phyloP scores from a whole-genome alignment of 2,329 filamentous ascomycete species.

The Pseudogymnoascus sp. region DNA sequence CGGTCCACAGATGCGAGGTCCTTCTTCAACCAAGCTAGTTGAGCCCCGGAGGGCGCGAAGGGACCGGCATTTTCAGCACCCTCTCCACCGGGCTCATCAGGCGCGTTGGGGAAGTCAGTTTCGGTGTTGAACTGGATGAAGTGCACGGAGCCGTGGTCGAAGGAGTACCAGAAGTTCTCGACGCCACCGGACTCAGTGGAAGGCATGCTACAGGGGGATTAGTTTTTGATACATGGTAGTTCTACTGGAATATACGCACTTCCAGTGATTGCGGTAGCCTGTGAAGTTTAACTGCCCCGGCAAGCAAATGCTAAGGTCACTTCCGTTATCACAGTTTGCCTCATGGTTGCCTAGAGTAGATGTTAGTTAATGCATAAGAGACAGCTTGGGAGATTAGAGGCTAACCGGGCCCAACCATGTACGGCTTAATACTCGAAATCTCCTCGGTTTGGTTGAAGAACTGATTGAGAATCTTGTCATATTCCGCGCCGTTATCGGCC shows the following conservation, averaged over 20 bases:
- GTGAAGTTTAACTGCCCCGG: slow-evolving; percentile 51
- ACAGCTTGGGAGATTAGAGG: neutral
- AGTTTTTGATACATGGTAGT: slow-evolving; percentile 13
- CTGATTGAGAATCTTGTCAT: slow-evolving; percentile 45
- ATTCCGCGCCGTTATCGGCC: slow-evolving; percentile 20
- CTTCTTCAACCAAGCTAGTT: slow-evolving; percentile 33
- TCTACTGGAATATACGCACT: slow-evolving; percentile 21
- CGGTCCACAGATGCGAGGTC: slow-evolving; percentile 22
- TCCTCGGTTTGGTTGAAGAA: slow-evolving; percentile 48
- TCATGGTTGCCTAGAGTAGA: slow-evolving; percentile 50
- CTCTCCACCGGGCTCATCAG: slow-evolving; percentile 29
- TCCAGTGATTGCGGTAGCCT: slow-evolving; percentile 31
- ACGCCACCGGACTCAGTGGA: slow-evolving; percentile 37
- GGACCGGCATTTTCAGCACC: slow-evolving; percentile 39
- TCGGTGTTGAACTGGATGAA: slow-evolving; percentile 40
- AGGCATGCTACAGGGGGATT: slow-evolving; percentile 42
- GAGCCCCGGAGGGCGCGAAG: slow-evolving; percentile 37
- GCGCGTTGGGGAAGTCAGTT: slow-evolving; percentile 45
- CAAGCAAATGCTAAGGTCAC: slow-evolving; percentile 36
- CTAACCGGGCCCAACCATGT: slow-evolving; percentile 36
- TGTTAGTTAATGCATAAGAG: slow-evolving; percentile 38
- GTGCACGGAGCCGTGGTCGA: slow-evolving; percentile 35
- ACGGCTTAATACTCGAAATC: slow-evolving; percentile 43
- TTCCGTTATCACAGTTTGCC: slow-evolving; percentile 39
- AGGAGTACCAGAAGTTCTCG: slow-evolving; percentile 44